Evolutionary conservation across 2,329 filamentous ascomycete genomes (phyloP), one percentile per base, ranked within the genome.

Genomic region (Ophiognomonia clavigignenti-juglandacearum): DNA sequence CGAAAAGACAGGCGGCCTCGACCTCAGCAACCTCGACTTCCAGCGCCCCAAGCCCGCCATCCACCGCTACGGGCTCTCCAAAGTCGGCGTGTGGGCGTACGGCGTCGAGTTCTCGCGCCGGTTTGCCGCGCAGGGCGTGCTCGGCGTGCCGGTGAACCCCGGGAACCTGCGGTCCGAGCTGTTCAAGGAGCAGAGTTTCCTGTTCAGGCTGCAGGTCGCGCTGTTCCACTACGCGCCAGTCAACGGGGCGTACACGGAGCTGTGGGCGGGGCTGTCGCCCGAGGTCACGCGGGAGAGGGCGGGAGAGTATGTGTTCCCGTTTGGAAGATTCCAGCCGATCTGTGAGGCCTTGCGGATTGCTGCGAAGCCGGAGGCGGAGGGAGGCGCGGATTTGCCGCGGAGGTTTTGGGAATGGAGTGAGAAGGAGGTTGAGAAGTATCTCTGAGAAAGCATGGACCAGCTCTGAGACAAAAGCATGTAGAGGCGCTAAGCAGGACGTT

Each of bases 121-220:
- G 35, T 42, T 53, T 42, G 47, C 55, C 43, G 26, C 26, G 7
- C 26, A 29, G 13, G 55, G 54, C 45, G 54, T 61, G 37, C 42
- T 60, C 47, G 56, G 53, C 43, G 51, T 59, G 23, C 43, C 58
- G n/a, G 39, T 56, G 44, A 59, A 60, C 49, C 58, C 59, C 3
- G 59, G 59, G 13, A 58, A 59, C 47, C 50, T 61, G 16, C 32
- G 44, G 34, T 54, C 59, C 8, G 54, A 58, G 11, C 54, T 61
- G 5, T 39, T 42, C n/a, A 29, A 14, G 4, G 23, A 43, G 27
- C 39, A 42, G n/a, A 16, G 31, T 8, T n/a, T 42, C 1, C 20
- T 47, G n/a, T 42, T 40, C 6, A 39, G 36, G 32, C 41, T 40
- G 4, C 20, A 46, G 23, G 34, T 44, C 3, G n/a, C 34, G 6